Conservation (phyloP, 2,329 filamentous ascomycete species). For the Sphaceloma murrayae region DNA sequence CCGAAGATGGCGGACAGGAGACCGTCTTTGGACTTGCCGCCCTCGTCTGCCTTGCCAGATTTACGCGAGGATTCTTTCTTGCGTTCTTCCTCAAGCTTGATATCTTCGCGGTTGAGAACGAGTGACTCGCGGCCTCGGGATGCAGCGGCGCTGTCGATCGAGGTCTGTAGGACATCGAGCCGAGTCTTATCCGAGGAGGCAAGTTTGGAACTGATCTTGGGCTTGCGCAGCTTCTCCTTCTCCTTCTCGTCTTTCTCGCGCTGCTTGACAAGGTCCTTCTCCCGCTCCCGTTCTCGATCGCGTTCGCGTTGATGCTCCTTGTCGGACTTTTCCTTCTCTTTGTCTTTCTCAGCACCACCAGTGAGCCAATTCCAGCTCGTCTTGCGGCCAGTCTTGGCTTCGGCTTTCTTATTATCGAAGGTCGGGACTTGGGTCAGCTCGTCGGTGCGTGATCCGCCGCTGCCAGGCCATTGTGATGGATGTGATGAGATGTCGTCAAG, state of each 20-base stretch:
- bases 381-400: slow-evolving; percentile 60
- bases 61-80: slow-evolving; percentile 73
- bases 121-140: slow-evolving; percentile 66
- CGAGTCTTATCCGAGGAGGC: slow-evolving; percentile 68
- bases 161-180: slow-evolving; percentile 76
- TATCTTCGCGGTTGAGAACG: slow-evolving; percentile 66
- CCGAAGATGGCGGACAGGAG: slow-evolving; percentile 93
- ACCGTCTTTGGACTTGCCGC: slow-evolving; percentile 70
- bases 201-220: slow-evolving; percentile 46
- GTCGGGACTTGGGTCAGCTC: slow-evolving; percentile 73
- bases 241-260: slow-evolving; percentile 32
- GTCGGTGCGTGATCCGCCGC: slow-evolving; percentile 59
- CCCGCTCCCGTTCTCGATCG: slow-evolving; percentile 27
- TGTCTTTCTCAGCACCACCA: slow-evolving; percentile 56
- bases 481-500: slow-evolving; percentile 57
- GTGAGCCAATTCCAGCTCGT: slow-evolving; percentile 82
- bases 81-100: slow-evolving; percentile 69
- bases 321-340: slow-evolving; percentile 65
- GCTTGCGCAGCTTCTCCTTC: slow-evolving; percentile 33
- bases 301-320: slow-evolving; percentile 43
- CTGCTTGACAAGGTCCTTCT: slow-evolving; percentile 56
- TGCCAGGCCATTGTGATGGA: slow-evolving; percentile 61
- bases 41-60: slow-evolving; percentile 46
- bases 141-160: slow-evolving; percentile 53
- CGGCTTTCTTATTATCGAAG: slow-evolving; percentile 61